A percentile compares a stretch with the other conserved stretches of the same genome.
These are phyloP conservation scores for Physaria fendleri DNA, from an alignment of 345 rosid genomes.

Conservation along the genomic window DNA sequence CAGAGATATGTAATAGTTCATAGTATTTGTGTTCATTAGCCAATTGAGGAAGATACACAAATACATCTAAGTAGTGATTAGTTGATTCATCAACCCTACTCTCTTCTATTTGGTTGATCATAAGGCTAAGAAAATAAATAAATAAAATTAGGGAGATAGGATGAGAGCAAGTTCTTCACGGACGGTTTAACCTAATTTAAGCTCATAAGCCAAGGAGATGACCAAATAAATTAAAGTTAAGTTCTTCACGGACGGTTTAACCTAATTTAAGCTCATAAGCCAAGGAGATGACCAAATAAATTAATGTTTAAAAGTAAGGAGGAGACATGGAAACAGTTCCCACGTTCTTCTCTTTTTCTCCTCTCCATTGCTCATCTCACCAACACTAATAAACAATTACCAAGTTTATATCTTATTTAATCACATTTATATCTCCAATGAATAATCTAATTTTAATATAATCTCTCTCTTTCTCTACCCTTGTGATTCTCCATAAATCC, in stretches of 20 bases:
- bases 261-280: conserved; percentile 56
- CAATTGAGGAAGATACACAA: background rate
- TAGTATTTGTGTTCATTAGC: background rate
- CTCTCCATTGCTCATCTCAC: conserved; percentile 15
- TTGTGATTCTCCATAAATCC: conserved; percentile 65
- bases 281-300: conserved; percentile 48
- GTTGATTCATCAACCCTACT: background rate
- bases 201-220: conserved; percentile 76
- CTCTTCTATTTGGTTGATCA: conserved; percentile 2
- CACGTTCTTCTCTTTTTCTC: conserved; percentile 91
- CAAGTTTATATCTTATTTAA: conserved; percentile 6
- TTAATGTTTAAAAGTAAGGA: conserved; percentile 49
- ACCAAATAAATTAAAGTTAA: conserved; percentile 29
- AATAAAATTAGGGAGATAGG: background rate
- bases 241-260: conserved; percentile 39
- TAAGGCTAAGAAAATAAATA: background rate
- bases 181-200: conserved; percentile 33
- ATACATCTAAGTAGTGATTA: no score
- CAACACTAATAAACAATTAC: conserved; percentile 17
- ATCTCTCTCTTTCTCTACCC: conserved; percentile 32
- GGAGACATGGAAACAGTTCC: conserved; percentile 86
- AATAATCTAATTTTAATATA: conserved; percentile 47
- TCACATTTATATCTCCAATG: conserved; percentile 38
- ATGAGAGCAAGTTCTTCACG: conserved; percentile 36
- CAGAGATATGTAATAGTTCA: background rate